phyloP scores from a whole-genome alignment of 108 stramenopile genomes.

The Licmophora abbreviata region DNA sequence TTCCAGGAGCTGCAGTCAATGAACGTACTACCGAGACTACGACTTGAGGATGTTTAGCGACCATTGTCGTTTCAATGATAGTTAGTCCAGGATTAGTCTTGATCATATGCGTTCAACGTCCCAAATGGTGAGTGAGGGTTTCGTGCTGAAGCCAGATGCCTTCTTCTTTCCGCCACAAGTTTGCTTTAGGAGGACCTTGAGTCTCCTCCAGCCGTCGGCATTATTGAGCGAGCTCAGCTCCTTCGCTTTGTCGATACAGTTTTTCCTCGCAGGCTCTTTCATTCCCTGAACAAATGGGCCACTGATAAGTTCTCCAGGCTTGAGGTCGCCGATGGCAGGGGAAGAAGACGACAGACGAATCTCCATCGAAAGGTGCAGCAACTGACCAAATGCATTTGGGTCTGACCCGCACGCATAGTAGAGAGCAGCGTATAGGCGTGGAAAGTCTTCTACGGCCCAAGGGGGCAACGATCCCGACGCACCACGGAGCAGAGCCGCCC shows the following conservation, averaged over 20 bases:
- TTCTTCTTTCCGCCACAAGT: conserved; percentile 86
- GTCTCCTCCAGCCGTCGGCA: conserved; percentile 45
- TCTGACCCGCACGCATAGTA: conserved; percentile 34
- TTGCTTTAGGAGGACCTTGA: conserved; percentile 62
- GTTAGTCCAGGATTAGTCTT: too few relatives aligned
- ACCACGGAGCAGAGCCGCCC: conserved; percentile 54
- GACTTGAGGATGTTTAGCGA: conserved; percentile 74
- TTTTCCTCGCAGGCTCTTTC: conserved; percentile 30
- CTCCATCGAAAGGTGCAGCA: conserved; percentile 39
- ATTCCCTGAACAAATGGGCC: conserved; percentile 55
- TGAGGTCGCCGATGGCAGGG: conserved; percentile 28
- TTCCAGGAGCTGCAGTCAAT: conserved; percentile 95
- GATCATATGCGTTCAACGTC: conserved; percentile 60
- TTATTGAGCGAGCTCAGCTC: conserved; percentile 35
- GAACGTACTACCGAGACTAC: conserved; percentile 85
- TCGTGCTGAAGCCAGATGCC: conserved; percentile 69
- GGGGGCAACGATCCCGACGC: conserved; percentile 68
- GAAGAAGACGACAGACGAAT: conserved; percentile 14
- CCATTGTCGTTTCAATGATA: too few relatives aligned
- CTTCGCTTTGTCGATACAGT: conserved; percentile 39
- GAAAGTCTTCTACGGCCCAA: conserved; percentile 72
- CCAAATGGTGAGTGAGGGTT: conserved; percentile 66
- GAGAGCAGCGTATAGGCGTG: conserved; percentile 39
- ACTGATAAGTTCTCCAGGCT: conserved; percentile 40
- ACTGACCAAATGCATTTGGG: conserved; percentile 24